Evolutionary conservation across 164 flowering plant species (phyloP).

Genomic region (Dillenia turbinata): DNA sequence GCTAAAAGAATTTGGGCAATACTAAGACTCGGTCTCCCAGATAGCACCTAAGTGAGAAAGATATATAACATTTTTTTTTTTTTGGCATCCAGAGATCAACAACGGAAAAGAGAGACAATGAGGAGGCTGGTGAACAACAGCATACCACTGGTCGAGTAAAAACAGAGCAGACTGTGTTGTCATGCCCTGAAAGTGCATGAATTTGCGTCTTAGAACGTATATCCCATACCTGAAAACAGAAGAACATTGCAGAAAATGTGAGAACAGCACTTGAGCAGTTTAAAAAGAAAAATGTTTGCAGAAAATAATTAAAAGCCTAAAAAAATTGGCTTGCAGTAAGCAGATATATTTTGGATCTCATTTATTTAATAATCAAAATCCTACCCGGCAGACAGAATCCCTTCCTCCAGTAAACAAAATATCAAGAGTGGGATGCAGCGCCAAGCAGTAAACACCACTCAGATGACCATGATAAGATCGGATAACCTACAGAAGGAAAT

Average conservation of each 20-base stretch:
- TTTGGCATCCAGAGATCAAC: too few relatives aligned
- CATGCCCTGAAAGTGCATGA: conserved; percentile 93
- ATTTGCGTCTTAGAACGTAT: conserved; percentile 87
- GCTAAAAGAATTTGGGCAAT: too few relatives aligned
- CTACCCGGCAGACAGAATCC: conserved; percentile 99
- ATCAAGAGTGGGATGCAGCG: conserved; percentile 93
- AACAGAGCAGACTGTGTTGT: conserved; percentile 97
- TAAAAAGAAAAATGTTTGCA: background rate
- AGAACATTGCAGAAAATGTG: background rate
- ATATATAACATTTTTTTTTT: too few relatives aligned
- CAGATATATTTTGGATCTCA: background rate
- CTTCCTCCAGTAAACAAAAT: conserved; percentile 96
- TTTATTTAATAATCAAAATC: conserved; percentile 2
- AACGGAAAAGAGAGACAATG: too few relatives aligned
- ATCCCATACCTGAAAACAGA: conserved; percentile 83
- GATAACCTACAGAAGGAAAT: conserved; percentile 52
- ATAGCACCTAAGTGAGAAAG: too few relatives aligned
- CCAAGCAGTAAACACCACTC: conserved; percentile 99
- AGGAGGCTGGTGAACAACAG: background rate
- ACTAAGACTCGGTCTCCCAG: too few relatives aligned
- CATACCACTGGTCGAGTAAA: conserved; percentile 92
- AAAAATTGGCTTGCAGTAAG: background rate
- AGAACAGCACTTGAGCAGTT: background rate
- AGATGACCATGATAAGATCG: conserved; percentile 98
- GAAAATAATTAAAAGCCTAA: background rate